These are phyloP conservation scores for Amanita pallidorosea DNA, from an alignment of 768 basidiomycete genomes.

Conservation along the genomic window DNA sequence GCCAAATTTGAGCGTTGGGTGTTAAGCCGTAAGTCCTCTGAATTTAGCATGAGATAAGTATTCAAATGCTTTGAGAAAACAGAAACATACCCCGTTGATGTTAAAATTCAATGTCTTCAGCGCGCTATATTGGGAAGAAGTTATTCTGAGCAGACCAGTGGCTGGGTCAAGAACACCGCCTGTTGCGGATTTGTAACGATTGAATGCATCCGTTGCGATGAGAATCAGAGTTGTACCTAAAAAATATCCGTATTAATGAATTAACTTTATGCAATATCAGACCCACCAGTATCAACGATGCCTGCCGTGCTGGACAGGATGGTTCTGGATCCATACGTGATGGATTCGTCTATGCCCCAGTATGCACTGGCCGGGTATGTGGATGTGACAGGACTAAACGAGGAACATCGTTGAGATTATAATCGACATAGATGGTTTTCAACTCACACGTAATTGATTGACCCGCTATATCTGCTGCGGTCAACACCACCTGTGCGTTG, in stretches of 20 bases:
- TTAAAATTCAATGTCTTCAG: constrained; percentile 49
- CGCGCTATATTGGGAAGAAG: constrained; percentile 34
- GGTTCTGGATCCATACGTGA: constrained; percentile 37
- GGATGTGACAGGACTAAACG: constrained; percentile 37
- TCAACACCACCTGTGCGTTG: constrained; percentile 29
- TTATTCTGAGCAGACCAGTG: constrained; percentile 44
- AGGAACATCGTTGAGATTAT: neutral
- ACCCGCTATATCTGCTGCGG: constrained; percentile 29
- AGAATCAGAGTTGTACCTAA: constrained; percentile 40
- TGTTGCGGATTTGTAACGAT: constrained; percentile 32
- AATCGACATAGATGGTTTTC: neutral
- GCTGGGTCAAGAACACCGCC: constrained; percentile 28
- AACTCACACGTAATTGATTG: constrained; percentile 30
- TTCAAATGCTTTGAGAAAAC: neutral
- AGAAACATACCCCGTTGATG: constrained; percentile 32
- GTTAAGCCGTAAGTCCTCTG: constrained; percentile 43
- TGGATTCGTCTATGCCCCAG: constrained; percentile 54
- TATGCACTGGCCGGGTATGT: constrained; percentile 34
- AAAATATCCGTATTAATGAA: neutral
- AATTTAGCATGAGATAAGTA: constrained; percentile 21
- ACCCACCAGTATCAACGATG: constrained; percentile 46
- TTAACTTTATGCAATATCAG: too few relatives aligned
- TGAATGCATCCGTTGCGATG: constrained; percentile 34
- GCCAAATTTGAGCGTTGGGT: constrained; percentile 63
- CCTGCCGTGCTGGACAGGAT: constrained; percentile 39